These are phyloP conservation scores for Auxenochlorella protothecoides DNA, from an alignment of 139 green algal species.

Conservation along the genomic window DNA sequence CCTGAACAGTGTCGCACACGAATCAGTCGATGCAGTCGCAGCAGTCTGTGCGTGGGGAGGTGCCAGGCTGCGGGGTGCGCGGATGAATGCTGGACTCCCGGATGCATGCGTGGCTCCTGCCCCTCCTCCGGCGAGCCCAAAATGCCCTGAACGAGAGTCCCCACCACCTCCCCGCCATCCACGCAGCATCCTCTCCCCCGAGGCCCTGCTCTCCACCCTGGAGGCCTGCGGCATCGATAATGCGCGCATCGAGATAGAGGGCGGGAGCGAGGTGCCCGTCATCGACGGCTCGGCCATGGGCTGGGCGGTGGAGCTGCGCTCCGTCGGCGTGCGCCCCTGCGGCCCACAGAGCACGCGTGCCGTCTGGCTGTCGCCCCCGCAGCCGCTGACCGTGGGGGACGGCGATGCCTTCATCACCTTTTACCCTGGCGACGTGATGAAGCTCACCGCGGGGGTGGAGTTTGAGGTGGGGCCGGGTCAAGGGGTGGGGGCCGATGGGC, in stretches of 20 bases:
- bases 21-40: slow-evolving; percentile 1
- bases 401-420: slow-evolving; percentile 66
- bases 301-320: slow-evolving; percentile 47
- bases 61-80: too few species aligned
- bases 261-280: slow-evolving; percentile 41
- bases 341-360: neutral
- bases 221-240: slow-evolving; percentile 82
- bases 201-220: slow-evolving; percentile 73
- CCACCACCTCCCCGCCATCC: neutral
- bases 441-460: slow-evolving; percentile 59
- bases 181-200: slow-evolving; percentile 9
- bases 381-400: slow-evolving; percentile 46
- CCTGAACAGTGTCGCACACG: neutral
- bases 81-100: neutral
- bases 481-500: too few species aligned
- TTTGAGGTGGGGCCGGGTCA: slow-evolving; percentile 1
- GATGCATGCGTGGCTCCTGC: neutral
- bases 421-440: slow-evolving; percentile 36
- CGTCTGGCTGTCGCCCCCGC: neutral
- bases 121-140: neutral
- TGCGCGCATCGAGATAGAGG: slow-evolving; percentile 63
- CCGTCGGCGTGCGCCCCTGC: slow-evolving; percentile 21
- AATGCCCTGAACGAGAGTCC: neutral
- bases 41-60: neutral
- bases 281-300: slow-evolving; percentile 68